phyloP scores from a whole-genome alignment of 2,329 filamentous ascomycete genomes.

The Cryphonectria parasitica region DNA sequence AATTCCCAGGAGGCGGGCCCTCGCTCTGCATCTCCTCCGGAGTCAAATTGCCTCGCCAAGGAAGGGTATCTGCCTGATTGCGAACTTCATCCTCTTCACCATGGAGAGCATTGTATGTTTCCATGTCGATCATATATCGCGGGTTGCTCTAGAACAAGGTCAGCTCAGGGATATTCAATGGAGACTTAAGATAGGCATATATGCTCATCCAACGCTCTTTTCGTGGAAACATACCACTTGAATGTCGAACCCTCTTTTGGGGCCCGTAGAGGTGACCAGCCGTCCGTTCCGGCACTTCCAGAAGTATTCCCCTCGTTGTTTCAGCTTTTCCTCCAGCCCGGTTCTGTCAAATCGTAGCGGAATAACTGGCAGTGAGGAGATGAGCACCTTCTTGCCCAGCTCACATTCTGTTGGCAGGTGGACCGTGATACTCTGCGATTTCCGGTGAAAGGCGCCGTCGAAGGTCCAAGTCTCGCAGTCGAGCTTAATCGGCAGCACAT shows the following conservation, averaged over 20 bases:
- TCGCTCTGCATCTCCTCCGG: background rate
- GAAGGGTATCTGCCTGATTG: background rate
- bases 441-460: background rate
- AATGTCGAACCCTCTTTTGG: slow-evolving; percentile 1
- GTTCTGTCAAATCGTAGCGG: background rate
- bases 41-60: background rate
- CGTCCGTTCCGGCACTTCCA: background rate
- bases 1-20: background rate
- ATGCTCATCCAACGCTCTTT: background rate
- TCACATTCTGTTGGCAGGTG: background rate
- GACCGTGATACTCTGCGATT: background rate
- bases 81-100: background rate
- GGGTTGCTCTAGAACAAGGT: background rate
- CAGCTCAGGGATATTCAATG: background rate
- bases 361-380: background rate
- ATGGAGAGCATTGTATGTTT: slow-evolving; percentile 4
- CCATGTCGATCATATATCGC: slow-evolving; percentile 8
- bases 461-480: slow-evolving; percentile 1
- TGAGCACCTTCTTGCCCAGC: background rate
- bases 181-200: background rate
- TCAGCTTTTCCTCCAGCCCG: background rate
- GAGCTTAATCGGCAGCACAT: background rate
- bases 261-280: background rate
- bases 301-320: background rate
- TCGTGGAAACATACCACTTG: background rate